Evolutionary conservation across 2,329 filamentous ascomycete genomes (phyloP).

Genomic region (Exophiala sp.): DNA sequence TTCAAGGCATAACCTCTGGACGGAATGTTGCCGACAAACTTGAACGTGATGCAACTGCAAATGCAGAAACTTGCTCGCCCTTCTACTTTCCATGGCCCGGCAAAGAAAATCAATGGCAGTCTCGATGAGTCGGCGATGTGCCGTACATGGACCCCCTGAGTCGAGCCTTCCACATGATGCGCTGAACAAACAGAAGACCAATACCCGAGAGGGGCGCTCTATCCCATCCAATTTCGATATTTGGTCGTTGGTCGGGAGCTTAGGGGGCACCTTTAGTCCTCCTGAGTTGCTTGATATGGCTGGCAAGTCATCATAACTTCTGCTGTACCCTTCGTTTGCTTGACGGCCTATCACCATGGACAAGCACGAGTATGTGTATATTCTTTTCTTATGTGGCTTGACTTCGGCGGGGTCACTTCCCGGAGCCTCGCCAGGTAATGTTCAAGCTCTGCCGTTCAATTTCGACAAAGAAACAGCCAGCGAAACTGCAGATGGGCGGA

Average conservation of each 20-base stretch:
- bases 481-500: not conserved
- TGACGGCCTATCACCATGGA: not conserved
- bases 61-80: too few relatives aligned
- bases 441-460: not conserved
- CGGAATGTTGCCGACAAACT: not conserved
- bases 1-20: not conserved
- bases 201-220: too few relatives aligned
- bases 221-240: too few relatives aligned
- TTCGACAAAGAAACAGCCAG: not conserved
- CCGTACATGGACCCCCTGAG: not conserved
- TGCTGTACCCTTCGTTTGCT: not conserved
- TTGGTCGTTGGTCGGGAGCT: too few relatives aligned
- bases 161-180: not conserved
- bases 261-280: too few relatives aligned
- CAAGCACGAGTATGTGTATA: not conserved
- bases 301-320: not conserved
- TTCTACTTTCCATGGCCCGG: too few relatives aligned
- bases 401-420: not conserved
- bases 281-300: too few relatives aligned
- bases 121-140: not conserved
- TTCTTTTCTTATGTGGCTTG: not conserved
- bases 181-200: too few relatives aligned
- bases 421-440: not conserved
- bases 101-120: not conserved
- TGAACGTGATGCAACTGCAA: not conserved